Percentiles rank a stretch among this genome's conserved stretches.
These are phyloP conservation scores for Paraphaeosphaeria minitans DNA, from an alignment of 2,329 filamentous ascomycete species.

Conservation along the genomic window DNA sequence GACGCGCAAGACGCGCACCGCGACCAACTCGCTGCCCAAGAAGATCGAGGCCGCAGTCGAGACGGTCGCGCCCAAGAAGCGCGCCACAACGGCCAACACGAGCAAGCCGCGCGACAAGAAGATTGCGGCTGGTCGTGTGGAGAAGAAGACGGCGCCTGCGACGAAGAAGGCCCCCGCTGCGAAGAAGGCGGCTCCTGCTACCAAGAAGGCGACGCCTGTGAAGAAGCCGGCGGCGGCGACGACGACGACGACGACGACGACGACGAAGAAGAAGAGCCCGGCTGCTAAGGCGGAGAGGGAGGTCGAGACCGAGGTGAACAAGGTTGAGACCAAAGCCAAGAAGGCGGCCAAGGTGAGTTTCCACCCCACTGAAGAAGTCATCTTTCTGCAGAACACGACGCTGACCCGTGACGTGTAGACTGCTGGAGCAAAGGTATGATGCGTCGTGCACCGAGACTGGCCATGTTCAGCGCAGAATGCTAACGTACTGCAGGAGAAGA, in stretches of 20 bases:
- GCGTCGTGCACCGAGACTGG: background rate
- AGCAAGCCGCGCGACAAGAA: conserved; percentile 46
- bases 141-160: conserved; percentile 28
- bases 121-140: conserved; percentile 36
- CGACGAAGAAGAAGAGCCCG: conserved; percentile 31
- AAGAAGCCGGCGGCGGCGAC: conserved; percentile 30
- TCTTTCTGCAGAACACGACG: background rate
- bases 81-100: conserved; percentile 41
- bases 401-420: conserved; percentile 5
- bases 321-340: conserved; percentile 23
- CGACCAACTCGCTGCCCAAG: conserved; percentile 51
- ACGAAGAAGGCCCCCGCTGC: conserved; percentile 14
- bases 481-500: conserved; percentile 17
- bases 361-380: background rate
- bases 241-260: conserved; percentile 31
- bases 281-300: conserved; percentile 34
- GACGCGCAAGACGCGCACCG: conserved; percentile 44
- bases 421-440: conserved; percentile 11
- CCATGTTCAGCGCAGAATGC: background rate
- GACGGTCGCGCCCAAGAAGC: conserved; percentile 51
- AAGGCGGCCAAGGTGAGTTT: conserved; percentile 29
- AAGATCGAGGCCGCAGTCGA: conserved; percentile 44
- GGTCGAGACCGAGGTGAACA: conserved; percentile 29
- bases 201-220: conserved; percentile 21
- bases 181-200: conserved; percentile 13